Evolutionary conservation across 805 yeast genomes (phyloP).

Genomic region (Maudiozyma turicensis): DNA sequence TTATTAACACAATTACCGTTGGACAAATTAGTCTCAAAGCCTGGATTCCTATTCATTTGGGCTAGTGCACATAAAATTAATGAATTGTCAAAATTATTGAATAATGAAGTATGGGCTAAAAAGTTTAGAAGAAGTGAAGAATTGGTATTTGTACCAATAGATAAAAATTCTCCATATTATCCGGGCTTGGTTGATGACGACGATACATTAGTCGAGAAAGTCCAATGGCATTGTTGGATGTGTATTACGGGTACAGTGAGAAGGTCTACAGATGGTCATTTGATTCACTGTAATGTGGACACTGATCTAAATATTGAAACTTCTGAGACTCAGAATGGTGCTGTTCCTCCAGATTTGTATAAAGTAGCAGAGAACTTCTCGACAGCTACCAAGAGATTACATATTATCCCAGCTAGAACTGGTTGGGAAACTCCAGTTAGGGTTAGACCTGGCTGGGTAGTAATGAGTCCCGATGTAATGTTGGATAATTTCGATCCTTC

Average conservation of each 20-base stretch:
- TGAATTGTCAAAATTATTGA: constrained; percentile 48
- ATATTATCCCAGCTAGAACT: constrained; percentile 67
- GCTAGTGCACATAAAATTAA: constrained; percentile 65
- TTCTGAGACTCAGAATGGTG: constrained; percentile 30
- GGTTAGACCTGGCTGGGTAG: constrained; percentile 83
- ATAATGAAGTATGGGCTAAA: constrained; percentile 45
- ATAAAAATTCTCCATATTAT: constrained; percentile 52
- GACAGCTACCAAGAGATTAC: constrained; percentile 70
- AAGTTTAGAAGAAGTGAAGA: constrained; percentile 86
- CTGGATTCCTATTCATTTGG: constrained; percentile 85
- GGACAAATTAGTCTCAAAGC: constrained; percentile 65
- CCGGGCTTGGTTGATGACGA: constrained; percentile 48
- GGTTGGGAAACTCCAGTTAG: constrained; percentile 56
- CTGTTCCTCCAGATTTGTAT: constrained; percentile 70
- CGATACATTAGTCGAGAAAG: constrained; percentile 46
- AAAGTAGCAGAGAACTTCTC: constrained; percentile 83
- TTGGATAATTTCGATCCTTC: constrained; percentile 55
- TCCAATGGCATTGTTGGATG: constrained; percentile 98
- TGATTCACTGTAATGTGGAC: constrained; percentile 87
- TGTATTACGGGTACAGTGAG: constrained; percentile 92
- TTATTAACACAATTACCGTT: constrained; percentile 58
- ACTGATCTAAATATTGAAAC: constrained; percentile 76
- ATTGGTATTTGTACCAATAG: constrained; percentile 68
- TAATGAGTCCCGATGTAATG: constrained; percentile 74
- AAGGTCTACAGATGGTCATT: constrained; percentile 70